Percentiles rank a stretch among this genome's conserved stretches.
These are phyloP conservation scores for Cutaneotrichosporon mucoides DNA, from an alignment of 1,284 basidiomycete species.

Conservation along the genomic window DNA sequence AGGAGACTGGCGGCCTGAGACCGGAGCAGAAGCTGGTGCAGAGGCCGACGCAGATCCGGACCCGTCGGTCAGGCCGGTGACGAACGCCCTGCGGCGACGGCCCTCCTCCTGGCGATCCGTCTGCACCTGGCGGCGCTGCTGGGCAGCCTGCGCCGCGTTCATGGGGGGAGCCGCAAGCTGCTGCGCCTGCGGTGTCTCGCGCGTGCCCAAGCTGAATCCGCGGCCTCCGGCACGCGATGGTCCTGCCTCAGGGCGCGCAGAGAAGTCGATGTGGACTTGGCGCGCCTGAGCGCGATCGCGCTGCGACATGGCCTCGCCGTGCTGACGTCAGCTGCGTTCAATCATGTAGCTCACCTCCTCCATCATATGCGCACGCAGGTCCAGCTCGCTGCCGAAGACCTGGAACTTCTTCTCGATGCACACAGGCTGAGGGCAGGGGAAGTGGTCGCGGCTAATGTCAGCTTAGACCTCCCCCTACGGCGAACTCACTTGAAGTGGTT, in stretches of 20 bases:
- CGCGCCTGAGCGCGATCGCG: constrained; percentile 73
- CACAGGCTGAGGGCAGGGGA: constrained; percentile 66
- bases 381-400: constrained; percentile 81
- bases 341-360: constrained; percentile 31
- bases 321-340: constrained; percentile 47
- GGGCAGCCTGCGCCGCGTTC: constrained; percentile 40
- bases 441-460: constrained; percentile 56
- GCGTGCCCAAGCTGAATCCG: constrained; percentile 31
- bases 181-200: constrained; percentile 27
- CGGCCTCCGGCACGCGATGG: constrained; percentile 22
- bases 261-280: constrained; percentile 72
- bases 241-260: constrained; percentile 14
- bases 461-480: constrained; percentile 11
- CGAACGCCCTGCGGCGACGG: constrained; percentile 56
- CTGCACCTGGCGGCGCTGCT: constrained; percentile 36
- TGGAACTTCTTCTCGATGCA: constrained; percentile 90
- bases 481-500: constrained; percentile 42
- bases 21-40: neutral
- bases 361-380: constrained; percentile 89
- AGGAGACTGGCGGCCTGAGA: constrained; percentile 9
- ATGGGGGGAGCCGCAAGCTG: constrained; percentile 35
- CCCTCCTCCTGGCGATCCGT: constrained; percentile 41
- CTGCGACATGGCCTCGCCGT: constrained; percentile 73
- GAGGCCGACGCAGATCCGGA: neutral
- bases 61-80: constrained; percentile 55